phyloP scores from a whole-genome alignment of 2,329 filamentous ascomycete genomes.

The Colletotrichum echinochloae region DNA sequence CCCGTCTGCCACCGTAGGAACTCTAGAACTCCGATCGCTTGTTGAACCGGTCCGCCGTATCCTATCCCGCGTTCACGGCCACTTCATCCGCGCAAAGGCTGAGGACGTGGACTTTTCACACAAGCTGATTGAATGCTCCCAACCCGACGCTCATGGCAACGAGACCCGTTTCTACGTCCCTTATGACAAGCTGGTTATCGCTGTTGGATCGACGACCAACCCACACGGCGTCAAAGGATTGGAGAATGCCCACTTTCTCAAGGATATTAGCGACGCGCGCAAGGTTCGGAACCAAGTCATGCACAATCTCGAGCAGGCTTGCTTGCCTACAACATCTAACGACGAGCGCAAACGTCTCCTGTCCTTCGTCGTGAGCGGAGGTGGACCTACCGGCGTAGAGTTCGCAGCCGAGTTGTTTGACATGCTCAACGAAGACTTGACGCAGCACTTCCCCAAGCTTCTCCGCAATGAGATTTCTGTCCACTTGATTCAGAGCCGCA shows the following conservation, averaged over 20 bases:
- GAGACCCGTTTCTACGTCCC: slow-evolving; percentile 90
- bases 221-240: slow-evolving; percentile 95
- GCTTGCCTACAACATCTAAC: slow-evolving; percentile 91
- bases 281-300: slow-evolving; percentile 90
- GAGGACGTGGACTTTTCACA: slow-evolving; percentile 92
- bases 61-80: slow-evolving; percentile 80
- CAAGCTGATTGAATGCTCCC: slow-evolving; percentile 89
- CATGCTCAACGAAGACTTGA: slow-evolving; percentile 94
- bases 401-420: slow-evolving; percentile 98
- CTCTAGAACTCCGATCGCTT: slow-evolving; percentile 88
- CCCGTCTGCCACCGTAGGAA: slow-evolving; percentile 95
- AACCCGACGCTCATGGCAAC: slow-evolving; percentile 77
- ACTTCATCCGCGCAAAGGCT: slow-evolving; percentile 89
- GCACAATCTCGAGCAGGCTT: slow-evolving; percentile 89
- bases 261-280: slow-evolving; percentile 93
- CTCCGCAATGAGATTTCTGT: slow-evolving; percentile 98
- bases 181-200: slow-evolving; percentile 96
- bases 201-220: slow-evolving; percentile 92
- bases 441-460: slow-evolving; percentile 84
- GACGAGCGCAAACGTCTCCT: slow-evolving; percentile 87
- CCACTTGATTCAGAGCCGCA: slow-evolving; percentile 93
- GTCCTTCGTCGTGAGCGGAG: slow-evolving; percentile 96
- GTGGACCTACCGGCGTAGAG: slow-evolving; percentile 95
- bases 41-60: slow-evolving; percentile 94
- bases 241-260: slow-evolving; percentile 93